These are phyloP conservation scores for Potentilla sterilis DNA, from an alignment of 306 rosid species.

Conservation along the genomic window DNA sequence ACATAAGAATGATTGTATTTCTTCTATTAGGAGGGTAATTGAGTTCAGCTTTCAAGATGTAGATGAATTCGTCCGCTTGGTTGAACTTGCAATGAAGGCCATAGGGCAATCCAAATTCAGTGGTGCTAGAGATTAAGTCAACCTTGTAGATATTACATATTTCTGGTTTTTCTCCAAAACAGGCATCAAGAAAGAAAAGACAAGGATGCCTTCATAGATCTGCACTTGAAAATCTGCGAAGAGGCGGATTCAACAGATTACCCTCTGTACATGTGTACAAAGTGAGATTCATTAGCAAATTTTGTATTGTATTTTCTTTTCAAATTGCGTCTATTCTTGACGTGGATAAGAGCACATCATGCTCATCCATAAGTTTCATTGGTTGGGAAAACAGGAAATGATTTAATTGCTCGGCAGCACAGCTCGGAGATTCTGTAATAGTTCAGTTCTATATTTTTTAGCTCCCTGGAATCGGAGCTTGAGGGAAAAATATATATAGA, in stretches of 20 bases:
- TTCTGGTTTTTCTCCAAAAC: slow-evolving; percentile 32
- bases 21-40: slow-evolving; percentile 56
- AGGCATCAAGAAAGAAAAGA: slow-evolving; percentile 38
- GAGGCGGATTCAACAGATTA: slow-evolving; percentile 36
- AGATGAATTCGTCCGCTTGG: slow-evolving; percentile 59
- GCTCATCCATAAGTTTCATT: slow-evolving; percentile 42
- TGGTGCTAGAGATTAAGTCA: slow-evolving; percentile 59
- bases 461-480: slow-evolving; percentile 57
- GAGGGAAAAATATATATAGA: slow-evolving; percentile 29
- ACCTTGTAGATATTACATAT: slow-evolving; percentile 50
- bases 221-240: slow-evolving; percentile 40
- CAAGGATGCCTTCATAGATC: slow-evolving; percentile 29
- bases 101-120: slow-evolving; percentile 55
- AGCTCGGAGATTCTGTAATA: slow-evolving; percentile 41
- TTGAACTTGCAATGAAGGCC: slow-evolving; percentile 52
- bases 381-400: slow-evolving; percentile 50
- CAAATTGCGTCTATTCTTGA: slow-evolving; percentile 39
- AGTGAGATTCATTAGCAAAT: slow-evolving; percentile 63
- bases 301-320: slow-evolving; percentile 41
- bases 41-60: slow-evolving; percentile 88
- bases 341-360: slow-evolving; percentile 46
- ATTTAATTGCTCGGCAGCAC: slow-evolving; percentile 29
- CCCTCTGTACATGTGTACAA: slow-evolving; percentile 82
- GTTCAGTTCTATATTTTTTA: slow-evolving; percentile 46
- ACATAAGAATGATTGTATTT: slow-evolving; percentile 44